Conservation (phyloP, 2,329 filamentous ascomycete species). For the Alternaria postmessia region DNA sequence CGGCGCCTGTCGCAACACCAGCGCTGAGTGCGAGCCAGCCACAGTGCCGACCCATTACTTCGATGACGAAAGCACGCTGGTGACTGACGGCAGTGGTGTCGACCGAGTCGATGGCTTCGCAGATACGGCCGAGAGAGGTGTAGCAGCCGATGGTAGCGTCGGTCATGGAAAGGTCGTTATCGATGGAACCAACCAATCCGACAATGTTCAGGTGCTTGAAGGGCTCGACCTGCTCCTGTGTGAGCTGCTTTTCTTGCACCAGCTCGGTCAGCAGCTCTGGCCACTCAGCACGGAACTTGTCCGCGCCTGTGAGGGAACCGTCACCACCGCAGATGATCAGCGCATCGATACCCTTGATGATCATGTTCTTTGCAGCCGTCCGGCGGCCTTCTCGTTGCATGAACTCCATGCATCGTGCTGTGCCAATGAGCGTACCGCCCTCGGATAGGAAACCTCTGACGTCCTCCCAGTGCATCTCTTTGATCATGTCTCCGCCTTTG, state of each 20-base stretch:
- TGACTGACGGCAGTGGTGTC: constrained; percentile 95
- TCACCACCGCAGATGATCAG: constrained; percentile 97
- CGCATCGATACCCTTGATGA: constrained; percentile 91
- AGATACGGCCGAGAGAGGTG: constrained; percentile 90
- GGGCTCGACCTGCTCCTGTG: constrained; percentile 72
- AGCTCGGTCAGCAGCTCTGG: constrained; percentile 86
- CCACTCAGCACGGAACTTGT: constrained; percentile 93
- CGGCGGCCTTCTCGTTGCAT: constrained; percentile 86
- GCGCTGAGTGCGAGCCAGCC: constrained; percentile 98
- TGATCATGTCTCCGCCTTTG: constrained; percentile 85
- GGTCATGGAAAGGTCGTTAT: constrained; percentile 97
- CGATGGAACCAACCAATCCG: constrained; percentile 93
- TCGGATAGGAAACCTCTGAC: constrained; percentile 94
- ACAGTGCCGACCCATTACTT: constrained; percentile 96
- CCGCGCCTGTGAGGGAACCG: constrained; percentile 86
- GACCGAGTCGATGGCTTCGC: constrained; percentile 95
- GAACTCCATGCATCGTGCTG: constrained; percentile 90
- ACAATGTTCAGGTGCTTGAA: constrained; percentile 94
- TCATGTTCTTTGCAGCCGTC: constrained; percentile 90
- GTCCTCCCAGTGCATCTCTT: constrained; percentile 88
- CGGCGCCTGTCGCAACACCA: constrained; percentile 91
- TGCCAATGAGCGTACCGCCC: constrained; percentile 95
- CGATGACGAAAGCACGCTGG: constrained; percentile 94
- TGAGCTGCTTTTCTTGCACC: constrained; percentile 75
- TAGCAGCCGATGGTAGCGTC: constrained; percentile 98